These are phyloP conservation scores for Mycena filopes DNA, from an alignment of 768 basidiomycete genomes.

Conservation along the genomic window DNA sequence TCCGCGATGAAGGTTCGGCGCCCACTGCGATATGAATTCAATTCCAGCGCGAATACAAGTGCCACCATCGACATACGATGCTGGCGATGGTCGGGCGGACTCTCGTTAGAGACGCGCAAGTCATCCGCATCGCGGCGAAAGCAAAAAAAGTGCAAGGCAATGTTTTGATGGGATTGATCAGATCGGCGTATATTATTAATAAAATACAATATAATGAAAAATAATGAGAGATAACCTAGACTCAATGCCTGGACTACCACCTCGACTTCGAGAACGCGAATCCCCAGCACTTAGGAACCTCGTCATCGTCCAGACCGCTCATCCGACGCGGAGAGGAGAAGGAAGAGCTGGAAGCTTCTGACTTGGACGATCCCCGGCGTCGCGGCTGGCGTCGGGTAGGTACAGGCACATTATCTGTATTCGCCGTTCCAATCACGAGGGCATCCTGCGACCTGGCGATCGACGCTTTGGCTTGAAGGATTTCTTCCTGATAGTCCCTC, in stretches of 20 bases:
- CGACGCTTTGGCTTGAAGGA: slow-evolving; percentile 11
- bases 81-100: not conserved
- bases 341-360: slow-evolving; percentile 12
- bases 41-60: not conserved
- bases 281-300: slow-evolving; percentile 21
- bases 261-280: slow-evolving; percentile 13
- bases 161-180: slow-evolving; percentile 16
- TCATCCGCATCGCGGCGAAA: slow-evolving; percentile 16
- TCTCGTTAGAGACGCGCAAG: slow-evolving; percentile 3
- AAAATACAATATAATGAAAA: not conserved
- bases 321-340: slow-evolving; percentile 2
- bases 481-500: slow-evolving; percentile 19
- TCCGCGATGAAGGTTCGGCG: slow-evolving; percentile 4
- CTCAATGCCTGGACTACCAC: no score
- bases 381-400: slow-evolving; percentile 19
- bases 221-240: slow-evolving; percentile 10
- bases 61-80: slow-evolving; percentile 6
- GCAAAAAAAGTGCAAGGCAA: slow-evolving; percentile 3
- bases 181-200: not conserved
- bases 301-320: slow-evolving; percentile 14
- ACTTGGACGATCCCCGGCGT: slow-evolving; percentile 25
- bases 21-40: not conserved
- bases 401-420: not conserved
- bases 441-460: slow-evolving; percentile 22
- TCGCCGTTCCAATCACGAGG: not conserved